These are phyloP conservation scores for Rheum nobile DNA, from an alignment of 148 eudicot genomes.

Conservation along the genomic window DNA sequence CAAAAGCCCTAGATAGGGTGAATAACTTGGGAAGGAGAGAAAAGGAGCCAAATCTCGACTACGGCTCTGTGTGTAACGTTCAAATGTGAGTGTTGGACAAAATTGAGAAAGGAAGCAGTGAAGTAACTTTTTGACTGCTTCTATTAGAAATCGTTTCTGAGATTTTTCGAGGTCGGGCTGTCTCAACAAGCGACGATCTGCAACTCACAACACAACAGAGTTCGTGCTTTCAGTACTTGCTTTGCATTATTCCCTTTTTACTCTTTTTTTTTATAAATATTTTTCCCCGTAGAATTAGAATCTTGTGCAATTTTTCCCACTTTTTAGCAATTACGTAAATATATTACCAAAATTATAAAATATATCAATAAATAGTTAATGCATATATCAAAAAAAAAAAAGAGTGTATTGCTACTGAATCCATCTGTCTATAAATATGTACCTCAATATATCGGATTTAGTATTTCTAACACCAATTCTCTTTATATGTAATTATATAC, in stretches of 20 bases:
- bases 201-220: background rate
- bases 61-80: background rate
- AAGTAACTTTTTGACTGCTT: background rate
- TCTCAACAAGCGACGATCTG: background rate
- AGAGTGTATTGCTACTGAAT: no score
- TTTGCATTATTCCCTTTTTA: background rate
- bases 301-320: no score
- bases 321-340: no score
- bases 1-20: background rate
- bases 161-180: background rate
- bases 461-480: no score
- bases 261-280: background rate
- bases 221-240: background rate
- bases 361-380: no score
- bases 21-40: background rate
- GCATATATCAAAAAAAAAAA: no score
- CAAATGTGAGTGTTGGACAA: background rate
- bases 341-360: no score
- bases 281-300: no score
- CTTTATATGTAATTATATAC: no score
- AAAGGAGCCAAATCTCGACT: conserved; percentile 1
- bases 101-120: background rate
- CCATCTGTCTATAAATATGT: no score
- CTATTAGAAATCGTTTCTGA: background rate
- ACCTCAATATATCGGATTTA: no score